These are phyloP conservation scores for Vitis amurensis DNA, from an alignment of 164 flowering plant genomes.

Conservation along the genomic window DNA sequence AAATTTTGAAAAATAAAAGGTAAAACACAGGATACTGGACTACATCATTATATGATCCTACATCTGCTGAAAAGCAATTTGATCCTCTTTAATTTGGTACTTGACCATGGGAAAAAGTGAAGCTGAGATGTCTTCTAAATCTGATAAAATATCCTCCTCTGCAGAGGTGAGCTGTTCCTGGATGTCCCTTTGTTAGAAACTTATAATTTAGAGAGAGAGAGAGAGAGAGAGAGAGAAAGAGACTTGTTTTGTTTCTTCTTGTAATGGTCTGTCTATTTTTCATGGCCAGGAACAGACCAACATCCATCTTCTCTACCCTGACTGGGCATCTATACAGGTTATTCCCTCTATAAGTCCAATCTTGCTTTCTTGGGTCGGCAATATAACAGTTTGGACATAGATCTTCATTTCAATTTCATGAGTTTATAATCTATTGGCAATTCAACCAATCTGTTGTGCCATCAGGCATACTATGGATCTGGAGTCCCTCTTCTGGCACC, in stretches of 20 bases:
- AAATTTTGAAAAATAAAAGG: not conserved
- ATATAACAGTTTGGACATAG: not conserved
- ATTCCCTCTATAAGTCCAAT: not conserved
- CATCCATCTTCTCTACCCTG: not conserved
- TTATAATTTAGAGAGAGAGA: too few species aligned
- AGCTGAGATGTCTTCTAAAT: not conserved
- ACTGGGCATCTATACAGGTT: not conserved
- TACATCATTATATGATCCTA: not conserved
- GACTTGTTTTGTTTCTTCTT: not conserved
- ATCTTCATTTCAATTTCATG: not conserved
- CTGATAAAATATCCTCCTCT: conserved; percentile 1
- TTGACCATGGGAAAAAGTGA: not conserved
- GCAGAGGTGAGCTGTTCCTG: not conserved
- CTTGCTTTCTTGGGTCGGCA: not conserved
- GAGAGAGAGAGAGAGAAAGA: not conserved
- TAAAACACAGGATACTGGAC: not conserved
- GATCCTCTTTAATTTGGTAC: not conserved
- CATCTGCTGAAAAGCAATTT: not conserved
- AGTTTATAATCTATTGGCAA: not conserved
- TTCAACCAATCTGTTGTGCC: not conserved
- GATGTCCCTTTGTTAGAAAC: not conserved
- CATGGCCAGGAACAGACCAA: not conserved
- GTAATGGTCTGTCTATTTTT: not conserved
- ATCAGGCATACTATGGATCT: conserved; percentile 43
- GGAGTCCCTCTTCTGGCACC: conserved; percentile 38